Base-by-base conservation (phyloP, 2,329 filamentous ascomycete genomes). In the Nakataea oryzae region DNA sequence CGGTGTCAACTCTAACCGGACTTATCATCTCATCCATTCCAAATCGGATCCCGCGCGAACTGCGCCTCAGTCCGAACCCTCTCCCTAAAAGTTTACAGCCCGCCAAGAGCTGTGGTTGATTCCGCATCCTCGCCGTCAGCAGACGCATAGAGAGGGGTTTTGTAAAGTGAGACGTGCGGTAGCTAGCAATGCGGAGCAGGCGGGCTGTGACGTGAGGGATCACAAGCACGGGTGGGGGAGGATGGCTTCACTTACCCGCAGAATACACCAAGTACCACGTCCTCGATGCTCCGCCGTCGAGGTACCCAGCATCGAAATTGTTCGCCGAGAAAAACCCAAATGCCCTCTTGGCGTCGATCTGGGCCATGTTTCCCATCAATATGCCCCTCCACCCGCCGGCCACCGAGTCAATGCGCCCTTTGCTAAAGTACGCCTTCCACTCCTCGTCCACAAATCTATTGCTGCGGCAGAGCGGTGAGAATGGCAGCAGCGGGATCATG, bases 261-360 rank as follows among this genome's bases (percentile, higher is more conserved):
- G 87, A 80, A 74, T 86, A 91, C 54, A 88, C 87, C 75, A 96
- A 75, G 76, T 93, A 96, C 91, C 91, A 96, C 30, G 90, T 93
- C 74, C 86, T 77, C 69, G 86, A 89, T 2, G 90, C 91, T 21
- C 95, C 93, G 1, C 90, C 91, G 75, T 97, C 91, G 57, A 95
- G 74, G 83, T 85, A 91, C 55, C 74, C 74, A 47, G 81, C 78
- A 69, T 92, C 81, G 69, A 95, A 93, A 21, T 80, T 76, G 0
- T 77, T 72, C 64, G 83, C 78, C 1, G 80, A 80, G 72, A 99
- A 97, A 73, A 93, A 96, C 0, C 81, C 72, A 79, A 85, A 97
- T 27, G 89, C 85, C 8, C 81, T 75, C 61, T 73, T 74, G 0
- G 93, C 85, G 70, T 96, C 84, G 54, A 92, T 79, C 9, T 93